Conservation (phyloP, 495 filamentous ascomycete species). For the Aspergillus mulundensis region DNA sequence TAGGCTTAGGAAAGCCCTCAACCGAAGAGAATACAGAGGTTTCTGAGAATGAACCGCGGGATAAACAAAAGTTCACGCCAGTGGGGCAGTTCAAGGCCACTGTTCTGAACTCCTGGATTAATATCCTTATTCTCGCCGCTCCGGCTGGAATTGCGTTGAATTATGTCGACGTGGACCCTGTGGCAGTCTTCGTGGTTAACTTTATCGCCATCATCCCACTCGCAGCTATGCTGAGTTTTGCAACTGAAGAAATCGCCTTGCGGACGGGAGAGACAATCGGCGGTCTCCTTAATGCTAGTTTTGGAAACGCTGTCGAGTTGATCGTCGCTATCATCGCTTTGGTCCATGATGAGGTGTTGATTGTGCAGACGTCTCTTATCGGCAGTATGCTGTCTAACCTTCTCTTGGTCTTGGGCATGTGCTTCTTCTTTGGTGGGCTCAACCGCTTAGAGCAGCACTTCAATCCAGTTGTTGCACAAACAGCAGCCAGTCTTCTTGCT, state of each 20-base stretch:
- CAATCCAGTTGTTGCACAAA: slow-evolving; percentile 92
- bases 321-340: slow-evolving; percentile 88
- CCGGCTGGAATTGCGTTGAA: slow-evolving; percentile 72
- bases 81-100: slow-evolving; percentile 65
- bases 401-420: slow-evolving; percentile 88
- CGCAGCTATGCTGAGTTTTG: slow-evolving; percentile 53
- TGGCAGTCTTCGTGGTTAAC: slow-evolving; percentile 77
- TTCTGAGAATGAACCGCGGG: slow-evolving; percentile 6
- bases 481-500: slow-evolving; percentile 75
- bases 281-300: slow-evolving; percentile 45
- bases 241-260: slow-evolving; percentile 52
- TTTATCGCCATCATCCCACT: slow-evolving; percentile 78
- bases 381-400: slow-evolving; percentile 90
- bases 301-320: slow-evolving; percentile 77
- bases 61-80: slow-evolving; percentile 58
- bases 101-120: slow-evolving; percentile 78
- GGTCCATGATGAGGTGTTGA: slow-evolving; percentile 65
- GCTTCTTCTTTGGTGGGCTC: slow-evolving; percentile 85
- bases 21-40: slow-evolving; percentile 5
- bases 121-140: slow-evolving; percentile 72
- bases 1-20: slow-evolving; percentile 15
- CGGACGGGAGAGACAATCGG: slow-evolving; percentile 75
- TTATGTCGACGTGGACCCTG: slow-evolving; percentile 51
- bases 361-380: slow-evolving; percentile 90
- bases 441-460: slow-evolving; percentile 80